Evolutionary conservation across 371 early-diverging fungal genomes (phyloP).

Genomic region (Mortierella sp.): DNA sequence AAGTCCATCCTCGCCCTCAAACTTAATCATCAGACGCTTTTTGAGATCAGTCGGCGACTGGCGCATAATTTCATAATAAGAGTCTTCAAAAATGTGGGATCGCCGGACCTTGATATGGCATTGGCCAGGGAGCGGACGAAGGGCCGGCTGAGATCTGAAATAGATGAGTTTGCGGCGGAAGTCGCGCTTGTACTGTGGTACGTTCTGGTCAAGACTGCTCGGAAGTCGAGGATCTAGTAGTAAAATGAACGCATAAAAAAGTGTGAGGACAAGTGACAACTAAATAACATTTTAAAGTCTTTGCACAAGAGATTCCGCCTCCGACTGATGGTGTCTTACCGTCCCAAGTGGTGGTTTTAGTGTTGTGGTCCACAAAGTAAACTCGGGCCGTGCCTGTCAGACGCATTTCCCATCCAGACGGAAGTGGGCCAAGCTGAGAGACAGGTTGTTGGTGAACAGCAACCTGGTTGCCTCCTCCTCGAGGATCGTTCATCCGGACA

Average conservation of each 20-base stretch:
- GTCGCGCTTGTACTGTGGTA: constrained; percentile 96
- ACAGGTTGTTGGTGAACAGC: constrained; percentile 72
- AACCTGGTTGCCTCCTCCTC: constrained; percentile 59
- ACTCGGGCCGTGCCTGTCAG: constrained; percentile 86
- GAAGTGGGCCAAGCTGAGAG: constrained; percentile 82
- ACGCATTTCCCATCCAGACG: constrained; percentile 96
- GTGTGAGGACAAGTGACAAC: too few relatives aligned
- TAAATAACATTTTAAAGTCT: too few relatives aligned
- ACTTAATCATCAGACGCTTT: constrained; percentile 96
- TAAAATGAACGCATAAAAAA: too few relatives aligned
- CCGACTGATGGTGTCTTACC: constrained; percentile 4
- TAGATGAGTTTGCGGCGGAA: constrained; percentile 93
- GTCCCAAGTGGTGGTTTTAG: constrained; percentile 93
- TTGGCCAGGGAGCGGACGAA: constrained; percentile 85
- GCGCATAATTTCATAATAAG: constrained; percentile 93
- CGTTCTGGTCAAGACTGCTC: constrained; percentile 87
- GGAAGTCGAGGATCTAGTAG: constrained; percentile 82
- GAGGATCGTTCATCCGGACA: constrained; percentile 17
- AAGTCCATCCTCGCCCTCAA: constrained; percentile 97
- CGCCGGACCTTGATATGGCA: constrained; percentile 92
- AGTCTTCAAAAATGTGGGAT: constrained; percentile 91
- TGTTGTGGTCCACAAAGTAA: constrained; percentile 92
- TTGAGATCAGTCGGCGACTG: constrained; percentile 87
- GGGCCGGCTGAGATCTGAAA: constrained; percentile 89
- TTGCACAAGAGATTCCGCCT: too few relatives aligned